Base-by-base conservation (phyloP, 2,329 filamentous ascomycete species). In the Paraconiothyrium sp. region DNA sequence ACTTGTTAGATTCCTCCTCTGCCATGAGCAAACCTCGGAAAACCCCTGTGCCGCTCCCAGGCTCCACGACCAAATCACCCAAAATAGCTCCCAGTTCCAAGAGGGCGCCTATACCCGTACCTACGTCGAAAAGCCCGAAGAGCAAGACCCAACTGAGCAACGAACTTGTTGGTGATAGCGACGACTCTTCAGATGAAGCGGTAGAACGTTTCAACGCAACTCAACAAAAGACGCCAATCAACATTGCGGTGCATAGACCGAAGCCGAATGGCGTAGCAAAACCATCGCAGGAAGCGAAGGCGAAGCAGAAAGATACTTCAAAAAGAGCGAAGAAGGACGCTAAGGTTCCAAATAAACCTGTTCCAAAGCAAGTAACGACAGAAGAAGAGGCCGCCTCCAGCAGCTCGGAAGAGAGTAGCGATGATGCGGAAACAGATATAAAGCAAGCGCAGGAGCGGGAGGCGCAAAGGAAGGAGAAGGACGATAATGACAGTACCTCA, bases 21-120 rank as follows among this genome's bases (percentile, higher is more conserved):
- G 65, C 64, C 16, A 79, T 77, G 75, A 74, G 72, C 57, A 76
- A 76, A 63, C 60, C 70, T 44, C 78, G 75, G 59, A 72, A 69
- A 30, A 60, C 58, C 8, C 62, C 51, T 10, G 72, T 80, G 32
- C 73, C 77, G 16, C 54, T 79, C 13, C 76, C 77, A 20, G 70
- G 68, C 54, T 64, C 69, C 27, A 75, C 69, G 46, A 55, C 69
- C 9, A 76, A 76, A 73, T 75, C 60, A 41, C 63, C 3, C 65
- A 65, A 37, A 48, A 61, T 14, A 61, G 67, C 47, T 8, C 39
- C 39, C 61, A 70, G 48, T 32, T 35, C 48, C 32, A 51, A 51
- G 48, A 51, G 37, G 37, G 37, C 48, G 14, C 48, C 48, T 9
- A 32, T 51, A 51, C 48, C 48, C 43, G 20, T 51, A 14, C 32